Percentiles rank a stretch among this genome's conserved stretches.
phyloP scores from a whole-genome alignment of 352 stramenopile species.

The Phytophthora pseudosyringae region DNA sequence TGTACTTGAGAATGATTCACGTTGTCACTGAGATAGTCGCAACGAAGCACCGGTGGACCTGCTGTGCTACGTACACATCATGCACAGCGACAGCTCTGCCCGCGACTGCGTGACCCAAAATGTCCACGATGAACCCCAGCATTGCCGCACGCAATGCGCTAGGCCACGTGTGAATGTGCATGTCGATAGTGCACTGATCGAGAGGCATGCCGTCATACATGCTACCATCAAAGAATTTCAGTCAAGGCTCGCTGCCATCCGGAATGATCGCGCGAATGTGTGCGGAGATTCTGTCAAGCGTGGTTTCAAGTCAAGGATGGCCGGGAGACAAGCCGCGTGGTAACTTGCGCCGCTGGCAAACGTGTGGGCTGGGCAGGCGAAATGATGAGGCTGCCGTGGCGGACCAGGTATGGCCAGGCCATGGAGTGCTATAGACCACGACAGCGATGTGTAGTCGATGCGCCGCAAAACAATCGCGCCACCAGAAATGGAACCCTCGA shows the following conservation, averaged over 20 bases:
- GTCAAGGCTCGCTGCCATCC: not conserved
- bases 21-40: not conserved
- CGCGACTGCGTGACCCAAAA: not conserved
- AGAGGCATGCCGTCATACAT: not conserved
- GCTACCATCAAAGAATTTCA: not conserved
- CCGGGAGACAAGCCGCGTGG: not conserved
- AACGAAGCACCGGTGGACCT: not conserved
- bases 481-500: not conserved
- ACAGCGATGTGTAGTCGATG: not conserved
- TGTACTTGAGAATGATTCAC: not conserved
- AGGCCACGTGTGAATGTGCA: too few relatives aligned
- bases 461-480: not conserved
- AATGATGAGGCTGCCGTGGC: not conserved
- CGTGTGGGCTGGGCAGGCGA: too few relatives aligned
- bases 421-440: not conserved
- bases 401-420: not conserved
- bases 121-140: not conserved
- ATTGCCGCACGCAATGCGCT: not conserved
- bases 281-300: not conserved
- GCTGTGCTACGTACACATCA: slow-evolving; percentile 3
- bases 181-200: not conserved
- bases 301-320: not conserved
- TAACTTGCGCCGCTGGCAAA: too few relatives aligned
- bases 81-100: too few relatives aligned
- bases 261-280: not conserved